phyloP scores from a whole-genome alignment of 2,329 filamentous ascomycete genomes.

The Pseudogymnoascus pannorum region DNA sequence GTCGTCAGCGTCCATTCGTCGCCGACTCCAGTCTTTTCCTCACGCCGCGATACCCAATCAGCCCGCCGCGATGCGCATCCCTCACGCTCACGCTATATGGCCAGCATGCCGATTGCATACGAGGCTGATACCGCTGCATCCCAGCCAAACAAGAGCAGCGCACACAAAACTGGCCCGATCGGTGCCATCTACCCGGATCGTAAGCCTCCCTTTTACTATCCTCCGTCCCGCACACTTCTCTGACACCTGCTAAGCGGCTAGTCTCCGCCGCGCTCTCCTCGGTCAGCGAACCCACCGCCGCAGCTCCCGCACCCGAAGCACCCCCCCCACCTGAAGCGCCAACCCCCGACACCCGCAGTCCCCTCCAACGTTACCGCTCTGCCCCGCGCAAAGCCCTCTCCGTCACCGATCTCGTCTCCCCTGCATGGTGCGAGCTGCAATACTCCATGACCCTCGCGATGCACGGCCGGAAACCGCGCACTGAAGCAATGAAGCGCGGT shows the following conservation, averaged over 20 bases:
- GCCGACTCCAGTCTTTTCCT: slow-evolving; percentile 10
- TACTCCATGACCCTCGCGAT: slow-evolving; percentile 81
- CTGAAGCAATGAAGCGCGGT: slow-evolving; percentile 77
- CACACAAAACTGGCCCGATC: slow-evolving; percentile 8
- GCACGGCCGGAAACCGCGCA: slow-evolving; percentile 67
- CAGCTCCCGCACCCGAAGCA: slow-evolving; percentile 7
- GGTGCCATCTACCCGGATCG: slow-evolving; percentile 45
- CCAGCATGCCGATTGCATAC: neutral
- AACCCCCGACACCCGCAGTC: slow-evolving; percentile 44
- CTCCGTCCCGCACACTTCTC: slow-evolving; percentile 28
- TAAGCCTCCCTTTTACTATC: slow-evolving; percentile 31
- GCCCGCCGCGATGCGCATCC: slow-evolving; percentile 7
- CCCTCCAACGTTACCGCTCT: slow-evolving; percentile 70
- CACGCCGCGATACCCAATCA: slow-evolving; percentile 18
- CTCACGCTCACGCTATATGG: neutral
- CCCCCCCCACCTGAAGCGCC: neutral
- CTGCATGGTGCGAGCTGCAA: slow-evolving; percentile 93
- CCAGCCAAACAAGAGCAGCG: slow-evolving; percentile 11
- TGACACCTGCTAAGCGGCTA: slow-evolving; percentile 60
- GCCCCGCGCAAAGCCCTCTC: slow-evolving; percentile 72
- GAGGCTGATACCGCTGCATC: neutral
- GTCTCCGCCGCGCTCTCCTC: slow-evolving; percentile 29
- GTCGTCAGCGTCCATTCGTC: slow-evolving; percentile 26
- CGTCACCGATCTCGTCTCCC: slow-evolving; percentile 80
- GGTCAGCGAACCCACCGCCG: neutral